phyloP scores from a whole-genome alignment of 768 basidiomycete species.

The Russula sp. region DNA sequence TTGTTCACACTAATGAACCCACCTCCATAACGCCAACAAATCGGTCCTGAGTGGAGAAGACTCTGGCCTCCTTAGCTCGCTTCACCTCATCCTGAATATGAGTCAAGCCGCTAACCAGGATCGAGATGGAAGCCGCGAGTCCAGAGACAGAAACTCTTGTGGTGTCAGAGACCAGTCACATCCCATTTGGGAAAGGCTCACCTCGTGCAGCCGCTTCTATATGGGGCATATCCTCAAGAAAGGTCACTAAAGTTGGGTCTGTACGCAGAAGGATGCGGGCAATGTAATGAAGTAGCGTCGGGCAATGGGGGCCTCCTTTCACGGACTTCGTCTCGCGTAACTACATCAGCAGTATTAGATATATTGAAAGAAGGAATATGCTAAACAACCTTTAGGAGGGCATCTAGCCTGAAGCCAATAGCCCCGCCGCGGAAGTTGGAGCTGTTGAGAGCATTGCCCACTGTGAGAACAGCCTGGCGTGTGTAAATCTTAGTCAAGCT shows the following conservation, averaged over 20 bases:
- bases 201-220: constrained; percentile 79
- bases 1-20: neutral
- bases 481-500: constrained; percentile 3
- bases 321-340: constrained; percentile 78
- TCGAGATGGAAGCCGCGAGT: constrained; percentile 50
- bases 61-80: constrained; percentile 31
- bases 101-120: constrained; percentile 47
- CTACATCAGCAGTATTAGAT: constrained; percentile 33
- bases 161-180: neutral
- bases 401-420: constrained; percentile 76
- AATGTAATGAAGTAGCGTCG: constrained; percentile 89
- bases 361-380: neutral
- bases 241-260: constrained; percentile 57
- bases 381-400: constrained; percentile 64
- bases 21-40: constrained; percentile 71
- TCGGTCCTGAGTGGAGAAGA: constrained; percentile 40
- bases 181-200: constrained; percentile 28
- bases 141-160: constrained; percentile 65
- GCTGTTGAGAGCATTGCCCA: constrained; percentile 80
- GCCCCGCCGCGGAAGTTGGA: constrained; percentile 81
- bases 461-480: constrained; percentile 55
- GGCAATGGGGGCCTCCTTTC: constrained; percentile 59
- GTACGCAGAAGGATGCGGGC: constrained; percentile 62
- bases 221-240: constrained; percentile 74
- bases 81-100: constrained; percentile 53